These are phyloP conservation scores for Yueomyces sp. DNA, from an alignment of 805 yeast species.

Conservation along the genomic window DNA sequence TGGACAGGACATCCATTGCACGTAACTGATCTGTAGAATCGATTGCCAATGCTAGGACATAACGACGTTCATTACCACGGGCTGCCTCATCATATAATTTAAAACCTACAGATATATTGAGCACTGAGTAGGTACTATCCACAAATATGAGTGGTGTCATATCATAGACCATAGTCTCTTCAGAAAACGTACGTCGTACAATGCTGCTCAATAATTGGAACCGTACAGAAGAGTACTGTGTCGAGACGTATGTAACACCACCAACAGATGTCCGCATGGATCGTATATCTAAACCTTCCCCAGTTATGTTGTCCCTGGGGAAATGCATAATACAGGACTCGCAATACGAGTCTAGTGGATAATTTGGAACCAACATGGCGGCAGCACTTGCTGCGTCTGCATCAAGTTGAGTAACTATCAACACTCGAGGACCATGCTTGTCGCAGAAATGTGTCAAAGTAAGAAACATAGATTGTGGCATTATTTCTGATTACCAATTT, in stretches of 20 bases:
- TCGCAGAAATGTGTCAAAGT: conserved; percentile 67
- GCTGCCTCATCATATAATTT: conserved; percentile 53
- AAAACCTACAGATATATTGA: conserved; percentile 45
- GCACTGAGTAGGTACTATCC: conserved; percentile 41
- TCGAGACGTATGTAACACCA: conserved; percentile 29
- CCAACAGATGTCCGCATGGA: conserved; percentile 23
- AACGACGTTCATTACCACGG: conserved; percentile 61
- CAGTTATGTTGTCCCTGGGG: conserved; percentile 24
- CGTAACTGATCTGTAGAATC: conserved; percentile 34
- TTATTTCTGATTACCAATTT: neutral
- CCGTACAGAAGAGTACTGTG: conserved; percentile 46
- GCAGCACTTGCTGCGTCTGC: conserved; percentile 10
- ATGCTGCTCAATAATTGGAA: conserved; percentile 45
- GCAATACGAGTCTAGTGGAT: conserved; percentile 38
- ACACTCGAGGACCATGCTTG: conserved; percentile 58
- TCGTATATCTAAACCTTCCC: conserved; percentile 7
- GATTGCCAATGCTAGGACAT: conserved; percentile 42
- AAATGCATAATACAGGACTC: conserved; percentile 44
- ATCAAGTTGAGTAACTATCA: conserved; percentile 46
- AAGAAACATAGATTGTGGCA: conserved; percentile 8
- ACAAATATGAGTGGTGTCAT: conserved; percentile 52
- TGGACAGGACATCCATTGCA: conserved; percentile 25
- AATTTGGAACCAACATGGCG: conserved; percentile 25
- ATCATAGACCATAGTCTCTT: conserved; percentile 48
- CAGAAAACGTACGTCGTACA: conserved; percentile 51